Base-by-base conservation (phyloP, 371 early-diverging fungal genomes). In the Mucor velutinosus region DNA sequence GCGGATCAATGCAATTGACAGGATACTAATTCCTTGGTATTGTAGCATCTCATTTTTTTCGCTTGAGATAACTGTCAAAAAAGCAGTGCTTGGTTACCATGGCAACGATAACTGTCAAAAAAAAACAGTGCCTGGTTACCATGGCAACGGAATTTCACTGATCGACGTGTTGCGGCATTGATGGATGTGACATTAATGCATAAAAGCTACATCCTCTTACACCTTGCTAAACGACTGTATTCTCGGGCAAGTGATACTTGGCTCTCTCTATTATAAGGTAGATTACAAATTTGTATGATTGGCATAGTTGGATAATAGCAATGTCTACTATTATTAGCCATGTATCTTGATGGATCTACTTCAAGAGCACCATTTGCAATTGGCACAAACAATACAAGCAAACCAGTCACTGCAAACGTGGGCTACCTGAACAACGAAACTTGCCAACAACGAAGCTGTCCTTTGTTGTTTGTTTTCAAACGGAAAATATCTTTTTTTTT, bases 391-490 rank as follows among this genome's bases (percentile, higher is more conserved):
- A 51, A 51, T 51, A 25, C 51, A 8, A 1, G 51, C 51, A 51
- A 51, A 51, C 51, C 51, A 51, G 51, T 51, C 51, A 51, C 51
- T 19, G 21, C 51, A 51, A 45, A 51, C 51, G 51, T 51, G 51
- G 51, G 23, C 51, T 51, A 51, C 21, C 51, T 23, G 12, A 51
- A 51, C 51, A 21, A 23, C 25, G 11, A 51, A 25, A 51, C 23
- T 23, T 51, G 23, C 25, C 25, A 25, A 25, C 21, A 51, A 23
- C 21, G 51, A 19, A 19, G 45, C 45, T 45, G 14, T 25, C 12
- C 25, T 12, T 12, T 51, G 21, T 51, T 51, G 51, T 51, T 51
- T 51, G 25, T 51, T 51, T 37, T 51, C 7, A 51, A 51, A 51
- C 51, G 51, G 51, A 51, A 49, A 51, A 51, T 51, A 51, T 23